phyloP scores from a whole-genome alignment of 1,284 basidiomycete genomes.

The Afroboletus lepidellus region DNA sequence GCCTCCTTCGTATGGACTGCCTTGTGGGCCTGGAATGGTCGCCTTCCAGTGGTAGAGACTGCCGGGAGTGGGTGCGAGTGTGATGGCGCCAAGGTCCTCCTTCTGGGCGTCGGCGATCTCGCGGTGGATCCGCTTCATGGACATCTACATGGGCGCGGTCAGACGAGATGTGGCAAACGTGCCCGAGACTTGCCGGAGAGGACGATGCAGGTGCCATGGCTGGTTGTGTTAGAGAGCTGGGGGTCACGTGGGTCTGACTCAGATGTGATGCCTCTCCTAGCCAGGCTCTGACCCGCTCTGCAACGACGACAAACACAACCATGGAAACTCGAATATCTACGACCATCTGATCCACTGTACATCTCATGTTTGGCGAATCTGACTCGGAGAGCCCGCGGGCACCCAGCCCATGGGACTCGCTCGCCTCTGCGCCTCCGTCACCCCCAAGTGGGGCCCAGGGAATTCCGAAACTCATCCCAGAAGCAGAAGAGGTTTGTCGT shows the following conservation, averaged over 20 bases:
- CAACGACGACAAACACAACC: slow-evolving; percentile 20
- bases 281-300: slow-evolving; percentile 51
- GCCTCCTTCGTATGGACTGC: slow-evolving; percentile 84
- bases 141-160: slow-evolving; percentile 52
- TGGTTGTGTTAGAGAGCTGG: background rate
- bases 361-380: slow-evolving; percentile 74
- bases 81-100: slow-evolving; percentile 79
- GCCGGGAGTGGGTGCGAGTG: slow-evolving; percentile 61
- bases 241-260: slow-evolving; percentile 27
- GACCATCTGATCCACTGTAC: slow-evolving; percentile 3
- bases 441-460: slow-evolving; percentile 21
- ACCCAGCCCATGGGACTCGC: slow-evolving; percentile 76
- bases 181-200: slow-evolving; percentile 17
- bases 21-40: slow-evolving; percentile 78
- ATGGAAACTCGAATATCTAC: slow-evolving; percentile 66
- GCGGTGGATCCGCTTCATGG: slow-evolving; percentile 83
- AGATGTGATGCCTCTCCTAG: no score
- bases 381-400: slow-evolving; percentile 74
- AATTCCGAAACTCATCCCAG: slow-evolving; percentile 64
- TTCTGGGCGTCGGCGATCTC: slow-evolving; percentile 84
- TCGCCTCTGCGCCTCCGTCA: slow-evolving; percentile 53
- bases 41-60: slow-evolving; percentile 68
- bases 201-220: slow-evolving; percentile 28
- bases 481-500: slow-evolving; percentile 57
- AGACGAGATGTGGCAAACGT: slow-evolving; percentile 1